These are phyloP conservation scores for Colletotrichum navitas DNA, from an alignment of 2,329 filamentous ascomycete species.

Conservation along the genomic window DNA sequence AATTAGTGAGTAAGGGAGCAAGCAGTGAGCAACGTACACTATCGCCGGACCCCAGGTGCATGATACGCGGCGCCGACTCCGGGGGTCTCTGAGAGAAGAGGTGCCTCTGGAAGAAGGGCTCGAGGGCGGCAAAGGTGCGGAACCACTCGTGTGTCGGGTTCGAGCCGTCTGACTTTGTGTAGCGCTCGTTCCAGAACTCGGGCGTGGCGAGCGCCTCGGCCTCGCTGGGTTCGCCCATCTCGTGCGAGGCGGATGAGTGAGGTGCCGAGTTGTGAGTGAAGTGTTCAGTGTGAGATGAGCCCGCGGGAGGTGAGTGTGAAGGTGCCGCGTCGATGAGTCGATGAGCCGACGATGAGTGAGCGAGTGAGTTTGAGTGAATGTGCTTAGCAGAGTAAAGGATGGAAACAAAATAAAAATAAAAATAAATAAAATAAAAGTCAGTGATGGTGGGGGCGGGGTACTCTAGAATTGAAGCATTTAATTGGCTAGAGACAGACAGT, in stretches of 20 bases:
- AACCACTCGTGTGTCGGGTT: constrained; percentile 67
- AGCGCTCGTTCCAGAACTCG: constrained; percentile 65
- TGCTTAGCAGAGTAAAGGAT: neutral
- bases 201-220: constrained; percentile 51
- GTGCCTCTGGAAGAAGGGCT: constrained; percentile 59
- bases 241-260: neutral
- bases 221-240: constrained; percentile 22
- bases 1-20: neutral
- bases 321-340: too few species aligned
- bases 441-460: constrained; percentile 17
- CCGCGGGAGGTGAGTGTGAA: neutral
- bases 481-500: neutral
- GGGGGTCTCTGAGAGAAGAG: constrained; percentile 52
- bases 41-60: constrained; percentile 70
- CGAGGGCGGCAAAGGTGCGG: constrained; percentile 60
- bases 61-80: constrained; percentile 54
- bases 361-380: neutral
- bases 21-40: constrained; percentile 57
- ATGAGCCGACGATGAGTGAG: neutral
- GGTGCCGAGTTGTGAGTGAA: neutral
- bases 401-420: neutral
- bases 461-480: neutral
- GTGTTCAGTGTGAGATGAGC: neutral
- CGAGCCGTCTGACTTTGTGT: constrained; percentile 53
- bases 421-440: too few species aligned